Evolutionary conservation across 371 early-diverging fungal species (phyloP).

Genomic region (Apophysomyces elegans): DNA sequence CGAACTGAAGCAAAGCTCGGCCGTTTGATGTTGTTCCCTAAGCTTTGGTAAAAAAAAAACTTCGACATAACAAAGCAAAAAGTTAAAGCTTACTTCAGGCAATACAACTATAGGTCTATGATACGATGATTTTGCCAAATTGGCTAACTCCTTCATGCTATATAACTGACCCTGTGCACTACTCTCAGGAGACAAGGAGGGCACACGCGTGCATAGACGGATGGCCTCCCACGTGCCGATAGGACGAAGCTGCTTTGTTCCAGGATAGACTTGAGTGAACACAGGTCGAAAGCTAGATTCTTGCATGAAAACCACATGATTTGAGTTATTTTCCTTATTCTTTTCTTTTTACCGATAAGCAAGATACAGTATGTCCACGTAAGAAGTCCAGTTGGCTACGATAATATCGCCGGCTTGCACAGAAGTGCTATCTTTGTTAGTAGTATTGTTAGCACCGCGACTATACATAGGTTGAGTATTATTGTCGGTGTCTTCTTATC

Average conservation of each 20-base stretch:
- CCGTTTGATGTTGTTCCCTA: slow-evolving; percentile 90
- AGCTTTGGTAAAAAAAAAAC: too few species aligned
- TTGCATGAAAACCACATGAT: slow-evolving; percentile 12
- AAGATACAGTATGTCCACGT: slow-evolving; percentile 83
- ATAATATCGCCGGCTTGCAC: slow-evolving; percentile 71
- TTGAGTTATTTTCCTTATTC: neutral
- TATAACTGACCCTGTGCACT: slow-evolving; percentile 27
- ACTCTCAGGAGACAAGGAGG: slow-evolving; percentile 37
- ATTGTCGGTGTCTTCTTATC: neutral
- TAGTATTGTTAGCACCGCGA: slow-evolving; percentile 25
- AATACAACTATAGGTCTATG: slow-evolving; percentile 81
- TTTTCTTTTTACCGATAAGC: slow-evolving; percentile 54
- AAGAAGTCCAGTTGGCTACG: slow-evolving; percentile 84
- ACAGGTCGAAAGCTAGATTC: slow-evolving; percentile 64
- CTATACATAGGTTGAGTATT: neutral
- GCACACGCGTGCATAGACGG: slow-evolving; percentile 47
- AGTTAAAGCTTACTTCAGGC: slow-evolving; percentile 63
- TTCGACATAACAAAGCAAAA: too few species aligned
- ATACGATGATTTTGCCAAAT: slow-evolving; percentile 45
- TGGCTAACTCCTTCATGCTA: slow-evolving; percentile 55
- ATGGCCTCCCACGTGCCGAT: slow-evolving; percentile 69
- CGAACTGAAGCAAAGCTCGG: slow-evolving; percentile 78
- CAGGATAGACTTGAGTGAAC: slow-evolving; percentile 69
- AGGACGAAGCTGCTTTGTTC: slow-evolving; percentile 51
- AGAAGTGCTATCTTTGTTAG: slow-evolving; percentile 23